Evolutionary conservation across 371 early-diverging fungal species (phyloP).

Genomic region (Cokeromyces recurvatus): DNA sequence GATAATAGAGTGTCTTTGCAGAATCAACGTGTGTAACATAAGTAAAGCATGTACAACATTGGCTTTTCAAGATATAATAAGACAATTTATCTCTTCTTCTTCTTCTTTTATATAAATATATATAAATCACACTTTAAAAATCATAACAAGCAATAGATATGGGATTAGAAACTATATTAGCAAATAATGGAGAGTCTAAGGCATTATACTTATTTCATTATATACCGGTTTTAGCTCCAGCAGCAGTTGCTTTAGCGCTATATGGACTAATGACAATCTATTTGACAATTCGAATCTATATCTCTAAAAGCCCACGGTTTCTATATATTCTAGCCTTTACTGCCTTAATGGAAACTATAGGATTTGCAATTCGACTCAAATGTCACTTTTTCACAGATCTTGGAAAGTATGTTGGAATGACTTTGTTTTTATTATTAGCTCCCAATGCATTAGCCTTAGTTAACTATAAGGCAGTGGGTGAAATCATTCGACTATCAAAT

Average conservation of each 20-base stretch:
- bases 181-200: no score
- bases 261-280: constrained; percentile 5
- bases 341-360: constrained; percentile 27
- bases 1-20: no score
- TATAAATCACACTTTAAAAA: no score
- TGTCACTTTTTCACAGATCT: constrained; percentile 20
- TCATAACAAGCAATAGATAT: no score
- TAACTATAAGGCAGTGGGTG: constrained; percentile 37
- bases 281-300: constrained; percentile 1
- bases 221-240: constrained; percentile 1
- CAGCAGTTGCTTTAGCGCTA: constrained; percentile 1
- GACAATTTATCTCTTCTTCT: no score
- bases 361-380: constrained; percentile 22
- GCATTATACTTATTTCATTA: constrained; percentile 3
- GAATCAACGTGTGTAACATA: no score
- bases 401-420: constrained; percentile 23
- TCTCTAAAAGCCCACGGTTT: constrained; percentile 9
- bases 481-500: constrained; percentile 17
- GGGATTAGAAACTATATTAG: no score
- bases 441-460: constrained; percentile 38
- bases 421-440: constrained; percentile 25
- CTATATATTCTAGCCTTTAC: constrained; percentile 29
- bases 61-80: no score
- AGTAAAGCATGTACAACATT: no score
- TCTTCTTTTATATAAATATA: no score